phyloP scores from a whole-genome alignment of 495 filamentous ascomycete species.

The Copromyces sp. region DNA sequence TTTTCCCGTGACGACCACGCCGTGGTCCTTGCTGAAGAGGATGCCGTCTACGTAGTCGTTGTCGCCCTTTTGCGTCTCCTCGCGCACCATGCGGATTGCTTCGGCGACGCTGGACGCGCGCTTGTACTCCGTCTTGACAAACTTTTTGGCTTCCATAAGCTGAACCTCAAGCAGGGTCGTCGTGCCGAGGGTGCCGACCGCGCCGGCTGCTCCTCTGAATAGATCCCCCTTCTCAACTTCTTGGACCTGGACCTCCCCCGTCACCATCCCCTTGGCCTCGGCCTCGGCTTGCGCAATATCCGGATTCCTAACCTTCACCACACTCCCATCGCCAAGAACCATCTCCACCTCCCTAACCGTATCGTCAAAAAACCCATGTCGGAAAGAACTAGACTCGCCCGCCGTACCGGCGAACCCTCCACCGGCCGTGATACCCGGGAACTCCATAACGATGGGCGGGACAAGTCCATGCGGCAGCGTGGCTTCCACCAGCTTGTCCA shows the following conservation, averaged over 20 bases:
- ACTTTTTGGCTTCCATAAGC: slow-evolving; percentile 43
- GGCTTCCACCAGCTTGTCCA: slow-evolving; percentile 48
- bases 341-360: slow-evolving; percentile 49
- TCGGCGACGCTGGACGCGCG: slow-evolving; percentile 34
- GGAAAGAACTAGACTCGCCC: slow-evolving; percentile 49
- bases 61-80: slow-evolving; percentile 15
- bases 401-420: slow-evolving; percentile 53
- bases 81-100: slow-evolving; percentile 25
- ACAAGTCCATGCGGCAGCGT: slow-evolving; percentile 44
- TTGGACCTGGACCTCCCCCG: too few relatives aligned
- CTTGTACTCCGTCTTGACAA: slow-evolving; percentile 46
- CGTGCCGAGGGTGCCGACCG: slow-evolving; percentile 47
- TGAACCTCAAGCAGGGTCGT: slow-evolving; percentile 45
- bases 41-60: slow-evolving; percentile 40
- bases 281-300: slow-evolving; percentile 10
- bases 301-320: slow-evolving; percentile 20
- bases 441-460: slow-evolving; percentile 50
- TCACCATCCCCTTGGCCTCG: slow-evolving; percentile 5
- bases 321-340: slow-evolving; percentile 45
- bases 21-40: slow-evolving; percentile 40
- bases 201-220: slow-evolving; percentile 45
- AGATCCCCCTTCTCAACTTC: slow-evolving; percentile 33
- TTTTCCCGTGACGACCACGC: slow-evolving; percentile 42
- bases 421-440: slow-evolving; percentile 55
- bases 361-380: slow-evolving; percentile 49